Evolutionary conservation across 2,329 filamentous ascomycete species (phyloP).

Genomic region (Colletotrichum melonis): DNA sequence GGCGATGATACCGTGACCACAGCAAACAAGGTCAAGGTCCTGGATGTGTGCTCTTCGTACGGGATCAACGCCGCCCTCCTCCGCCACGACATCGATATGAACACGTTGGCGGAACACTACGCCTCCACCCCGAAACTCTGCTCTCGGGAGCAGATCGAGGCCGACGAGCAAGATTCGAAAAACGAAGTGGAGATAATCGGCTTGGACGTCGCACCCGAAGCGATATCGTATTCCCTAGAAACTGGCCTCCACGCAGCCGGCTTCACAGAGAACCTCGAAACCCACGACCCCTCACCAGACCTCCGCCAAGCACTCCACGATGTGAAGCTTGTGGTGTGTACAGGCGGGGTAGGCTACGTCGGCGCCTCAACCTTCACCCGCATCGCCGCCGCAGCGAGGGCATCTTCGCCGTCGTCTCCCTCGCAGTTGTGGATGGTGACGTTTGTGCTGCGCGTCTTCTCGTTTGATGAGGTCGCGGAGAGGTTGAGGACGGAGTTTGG

Average conservation of each 20-base stretch:
- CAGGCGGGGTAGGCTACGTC: slow-evolving; percentile 23
- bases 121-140: neutral
- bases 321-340: slow-evolving; percentile 7
- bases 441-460: slow-evolving; percentile 21
- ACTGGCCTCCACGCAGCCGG: neutral
- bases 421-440: slow-evolving; percentile 12
- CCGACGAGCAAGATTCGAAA: neutral
- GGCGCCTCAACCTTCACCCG: neutral
- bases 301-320: neutral
- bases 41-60: slow-evolving; percentile 24
- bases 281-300: neutral
- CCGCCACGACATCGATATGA: slow-evolving; percentile 1
- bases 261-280: slow-evolving; percentile 13
- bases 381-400: neutral
- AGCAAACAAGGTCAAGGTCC: neutral
- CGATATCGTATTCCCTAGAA: neutral
- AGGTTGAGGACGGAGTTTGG: neutral
- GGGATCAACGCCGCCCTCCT: slow-evolving; percentile 26
- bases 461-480: slow-evolving; percentile 4
- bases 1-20: neutral
- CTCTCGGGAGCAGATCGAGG: neutral
- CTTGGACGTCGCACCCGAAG: slow-evolving; percentile 4
- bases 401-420: neutral
- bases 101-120: neutral
- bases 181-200: neutral